These are phyloP conservation scores for Acanthamoeba lenticulata DNA, from an alignment of 208 protist species.

Conservation along the genomic window DNA sequence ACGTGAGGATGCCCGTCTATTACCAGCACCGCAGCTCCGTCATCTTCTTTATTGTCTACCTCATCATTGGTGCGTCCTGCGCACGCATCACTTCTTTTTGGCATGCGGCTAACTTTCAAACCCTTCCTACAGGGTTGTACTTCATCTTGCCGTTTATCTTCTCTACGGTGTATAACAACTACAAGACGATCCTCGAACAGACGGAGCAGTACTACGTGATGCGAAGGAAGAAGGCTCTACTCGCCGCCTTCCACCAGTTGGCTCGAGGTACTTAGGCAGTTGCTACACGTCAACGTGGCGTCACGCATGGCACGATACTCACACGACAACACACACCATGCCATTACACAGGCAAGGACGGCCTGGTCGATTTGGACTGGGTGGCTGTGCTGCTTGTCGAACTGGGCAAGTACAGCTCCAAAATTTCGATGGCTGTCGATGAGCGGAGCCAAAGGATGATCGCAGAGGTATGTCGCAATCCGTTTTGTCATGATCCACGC, in stretches of 20 bases:
- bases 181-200: slow-evolving; percentile 40
- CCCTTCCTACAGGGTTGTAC: not conserved
- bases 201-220: slow-evolving; percentile 12
- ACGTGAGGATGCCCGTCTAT: slow-evolving; percentile 41
- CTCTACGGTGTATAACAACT: slow-evolving; percentile 57
- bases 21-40: slow-evolving; percentile 22
- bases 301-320: no score
- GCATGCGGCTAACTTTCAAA: no score
- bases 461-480: not conserved
- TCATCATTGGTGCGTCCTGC: not conserved
- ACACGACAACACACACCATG: no score
- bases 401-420: slow-evolving; percentile 31
- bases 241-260: slow-evolving; percentile 19
- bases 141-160: slow-evolving; percentile 51
- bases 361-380: slow-evolving; percentile 1
- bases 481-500: no score
- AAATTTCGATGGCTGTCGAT: slow-evolving; percentile 31
- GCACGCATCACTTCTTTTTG: no score
- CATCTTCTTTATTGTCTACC: slow-evolving; percentile 30
- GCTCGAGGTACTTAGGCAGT: not conserved
- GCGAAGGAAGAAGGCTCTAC: not conserved
- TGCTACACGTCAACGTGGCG: no score
- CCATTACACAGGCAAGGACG: slow-evolving; percentile 18
- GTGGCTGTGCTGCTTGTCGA: slow-evolving; percentile 18
- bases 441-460: slow-evolving; percentile 16